phyloP scores from a whole-genome alignment of 2,329 filamentous ascomycete genomes.

The Pestalotiopsis sp. region DNA sequence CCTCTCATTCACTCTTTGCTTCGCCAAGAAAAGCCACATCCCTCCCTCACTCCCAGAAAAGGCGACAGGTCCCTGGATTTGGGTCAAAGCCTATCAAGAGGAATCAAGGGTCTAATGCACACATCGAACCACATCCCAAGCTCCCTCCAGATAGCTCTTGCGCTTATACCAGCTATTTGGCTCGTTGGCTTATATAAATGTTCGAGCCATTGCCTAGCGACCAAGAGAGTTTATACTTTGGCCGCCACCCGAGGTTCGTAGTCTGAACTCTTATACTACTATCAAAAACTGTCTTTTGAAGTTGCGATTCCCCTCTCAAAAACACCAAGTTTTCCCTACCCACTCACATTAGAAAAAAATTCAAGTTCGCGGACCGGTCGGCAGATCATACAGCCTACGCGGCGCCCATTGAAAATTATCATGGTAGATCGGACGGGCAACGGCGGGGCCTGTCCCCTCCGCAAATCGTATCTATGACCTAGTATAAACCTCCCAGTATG shows the following conservation, averaged over 20 bases:
- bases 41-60: not conserved
- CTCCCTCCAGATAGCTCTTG: not conserved
- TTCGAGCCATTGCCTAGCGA: not conserved
- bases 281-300: too few relatives aligned
- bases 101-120: constrained; percentile 1
- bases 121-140: not conserved
- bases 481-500: not conserved
- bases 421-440: not conserved
- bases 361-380: too few relatives aligned
- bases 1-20: not conserved
- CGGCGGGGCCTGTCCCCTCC: too few relatives aligned
- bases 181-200: not conserved
- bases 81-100: not conserved
- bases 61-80: not conserved
- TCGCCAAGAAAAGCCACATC: not conserved
- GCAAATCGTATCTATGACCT: not conserved
- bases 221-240: not conserved
- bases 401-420: not conserved
- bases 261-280: too few relatives aligned
- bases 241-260: too few relatives aligned
- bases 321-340: too few relatives aligned
- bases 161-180: not conserved
- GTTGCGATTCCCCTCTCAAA: too few relatives aligned
- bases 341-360: too few relatives aligned
- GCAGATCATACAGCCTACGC: too few relatives aligned